A percentile compares a stretch with the other conserved stretches of the same genome.
Conservation (phyloP, 768 basidiomycete species). For the Chiua virens region DNA sequence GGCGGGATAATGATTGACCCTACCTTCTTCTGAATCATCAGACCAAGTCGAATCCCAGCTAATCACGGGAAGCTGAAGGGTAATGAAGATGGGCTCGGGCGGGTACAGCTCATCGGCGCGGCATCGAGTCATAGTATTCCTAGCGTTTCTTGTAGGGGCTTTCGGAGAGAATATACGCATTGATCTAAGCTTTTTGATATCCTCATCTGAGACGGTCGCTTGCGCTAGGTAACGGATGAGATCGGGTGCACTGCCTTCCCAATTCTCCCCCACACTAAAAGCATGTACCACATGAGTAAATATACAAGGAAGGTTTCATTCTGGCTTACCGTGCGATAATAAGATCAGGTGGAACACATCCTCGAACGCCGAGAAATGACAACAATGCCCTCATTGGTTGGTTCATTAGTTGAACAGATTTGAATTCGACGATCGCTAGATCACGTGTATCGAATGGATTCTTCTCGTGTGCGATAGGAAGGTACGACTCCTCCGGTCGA, state of each 20-base stretch:
- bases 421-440: conserved; percentile 62
- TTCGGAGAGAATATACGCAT: conserved; percentile 76
- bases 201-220: conserved; percentile 50
- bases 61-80: conserved; percentile 72
- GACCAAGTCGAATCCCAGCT: conserved; percentile 82
- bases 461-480: conserved; percentile 71
- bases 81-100: conserved; percentile 66
- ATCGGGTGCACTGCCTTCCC: conserved; percentile 76
- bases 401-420: conserved; percentile 59
- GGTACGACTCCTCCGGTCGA: conserved; percentile 69
- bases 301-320: background rate
- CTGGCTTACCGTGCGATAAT: conserved; percentile 73
- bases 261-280: conserved; percentile 69
- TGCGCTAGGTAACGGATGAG: conserved; percentile 83
- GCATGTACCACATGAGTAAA: background rate
- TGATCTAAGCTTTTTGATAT: conserved; percentile 51
- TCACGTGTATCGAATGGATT: conserved; percentile 67
- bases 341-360: conserved; percentile 85
- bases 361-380: conserved; percentile 76
- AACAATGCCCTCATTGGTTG: conserved; percentile 61
- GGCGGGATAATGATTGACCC: conserved; percentile 5
- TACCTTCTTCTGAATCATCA: conserved; percentile 79
- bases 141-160: conserved; percentile 17
- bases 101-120: conserved; percentile 80
- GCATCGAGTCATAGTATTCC: conserved; percentile 43